Conservation (phyloP, 495 filamentous ascomycete species). For the Podospora sp. region DNA sequence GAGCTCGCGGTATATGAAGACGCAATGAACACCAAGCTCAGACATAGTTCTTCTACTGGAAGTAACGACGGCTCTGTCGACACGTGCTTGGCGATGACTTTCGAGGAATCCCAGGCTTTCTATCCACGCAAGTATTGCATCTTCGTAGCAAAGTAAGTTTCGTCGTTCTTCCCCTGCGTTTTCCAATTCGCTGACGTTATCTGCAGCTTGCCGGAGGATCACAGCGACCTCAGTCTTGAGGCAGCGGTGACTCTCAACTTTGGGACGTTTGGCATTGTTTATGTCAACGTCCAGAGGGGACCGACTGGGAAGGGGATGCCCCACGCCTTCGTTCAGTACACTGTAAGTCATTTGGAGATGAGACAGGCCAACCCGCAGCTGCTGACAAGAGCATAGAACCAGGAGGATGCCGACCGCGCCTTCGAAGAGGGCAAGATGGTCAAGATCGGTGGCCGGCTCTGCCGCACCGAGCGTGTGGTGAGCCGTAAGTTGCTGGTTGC, state of each 20-base stretch:
- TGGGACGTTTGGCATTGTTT: constrained; percentile 55
- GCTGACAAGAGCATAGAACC: not conserved
- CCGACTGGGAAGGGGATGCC: constrained; percentile 52
- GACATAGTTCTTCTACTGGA: too few species aligned
- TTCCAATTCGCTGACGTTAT: constrained; percentile 3
- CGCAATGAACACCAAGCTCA: too few species aligned
- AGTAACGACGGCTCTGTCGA: too few species aligned
- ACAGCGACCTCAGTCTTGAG: constrained; percentile 54
- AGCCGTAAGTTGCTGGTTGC: not conserved
- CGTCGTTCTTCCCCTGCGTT: not conserved
- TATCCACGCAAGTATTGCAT: constrained; percentile 60
- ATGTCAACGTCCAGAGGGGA: constrained; percentile 65
- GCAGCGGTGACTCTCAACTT: constrained; percentile 56
- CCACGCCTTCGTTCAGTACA: constrained; percentile 65
- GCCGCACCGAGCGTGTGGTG: constrained; percentile 9
- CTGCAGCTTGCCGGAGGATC: constrained; percentile 43
- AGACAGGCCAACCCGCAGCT: not conserved
- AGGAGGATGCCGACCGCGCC: constrained; percentile 1
- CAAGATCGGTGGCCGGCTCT: not conserved
- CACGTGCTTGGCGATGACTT: not conserved
- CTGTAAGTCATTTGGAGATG: constrained; percentile 41
- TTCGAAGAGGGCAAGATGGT: not conserved
- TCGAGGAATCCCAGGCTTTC: constrained; percentile 56
- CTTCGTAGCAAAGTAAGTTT: constrained; percentile 66
- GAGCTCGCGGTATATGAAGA: too few species aligned